Evolutionary conservation across 163 green algal genomes (phyloP).

Genomic region (Chlamydomonas reinhardtii): DNA sequence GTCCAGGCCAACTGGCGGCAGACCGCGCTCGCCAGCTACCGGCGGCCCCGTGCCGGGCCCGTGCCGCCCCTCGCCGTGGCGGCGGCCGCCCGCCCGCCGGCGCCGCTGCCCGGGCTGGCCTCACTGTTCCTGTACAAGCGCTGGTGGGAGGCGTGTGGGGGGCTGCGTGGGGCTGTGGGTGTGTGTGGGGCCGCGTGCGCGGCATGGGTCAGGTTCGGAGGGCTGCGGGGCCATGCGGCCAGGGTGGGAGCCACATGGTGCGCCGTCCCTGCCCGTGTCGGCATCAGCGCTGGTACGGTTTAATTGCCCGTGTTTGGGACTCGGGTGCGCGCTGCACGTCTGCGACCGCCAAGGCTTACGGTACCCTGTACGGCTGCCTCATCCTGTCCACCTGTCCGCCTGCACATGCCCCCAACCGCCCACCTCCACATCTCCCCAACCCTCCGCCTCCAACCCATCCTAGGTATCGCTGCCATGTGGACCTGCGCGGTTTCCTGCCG

Average conservation of each 20-base stretch:
- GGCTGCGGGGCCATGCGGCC: no score
- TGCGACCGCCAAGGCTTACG: no score
- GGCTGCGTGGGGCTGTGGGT: background rate
- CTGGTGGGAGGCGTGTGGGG: background rate
- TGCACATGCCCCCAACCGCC: no score
- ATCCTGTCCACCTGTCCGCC: no score
- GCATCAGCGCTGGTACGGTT: no score
- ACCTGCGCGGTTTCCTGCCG: constrained; percentile 47
- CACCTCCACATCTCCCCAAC: background rate
- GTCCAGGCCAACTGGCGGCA: constrained; percentile 65
- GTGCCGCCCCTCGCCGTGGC: constrained; percentile 22
- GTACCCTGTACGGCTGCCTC: no score
- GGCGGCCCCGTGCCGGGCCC: background rate
- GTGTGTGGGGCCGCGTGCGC: no score
- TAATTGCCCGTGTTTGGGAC: no score
- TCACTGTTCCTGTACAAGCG: constrained; percentile 58
- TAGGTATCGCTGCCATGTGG: constrained; percentile 60
- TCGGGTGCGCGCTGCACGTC: no score
- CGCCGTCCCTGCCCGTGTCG: no score
- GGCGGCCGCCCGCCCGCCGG: constrained; percentile 33
- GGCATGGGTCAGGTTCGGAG: no score
- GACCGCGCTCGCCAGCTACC: constrained; percentile 49
- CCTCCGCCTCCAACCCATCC: background rate
- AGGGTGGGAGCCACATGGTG: no score
- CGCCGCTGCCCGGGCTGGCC: constrained; percentile 34